A percentile compares a stretch with the other conserved stretches of the same genome.
Evolutionary conservation across 1,139 yeast genomes (phyloP).

Genomic region (Spathaspora sp.): DNA sequence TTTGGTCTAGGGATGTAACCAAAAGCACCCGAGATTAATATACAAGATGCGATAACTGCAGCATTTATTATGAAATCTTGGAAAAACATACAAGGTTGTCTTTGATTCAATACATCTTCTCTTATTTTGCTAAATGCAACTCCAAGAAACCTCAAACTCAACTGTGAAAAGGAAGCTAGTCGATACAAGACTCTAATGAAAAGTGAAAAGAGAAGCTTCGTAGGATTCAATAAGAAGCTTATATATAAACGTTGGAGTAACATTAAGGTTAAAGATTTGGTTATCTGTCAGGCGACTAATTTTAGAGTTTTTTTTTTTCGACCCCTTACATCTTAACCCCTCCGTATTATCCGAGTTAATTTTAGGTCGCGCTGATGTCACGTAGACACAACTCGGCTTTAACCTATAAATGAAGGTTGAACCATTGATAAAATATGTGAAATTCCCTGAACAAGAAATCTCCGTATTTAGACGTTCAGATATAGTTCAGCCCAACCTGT

Average conservation of each 20-base stretch:
- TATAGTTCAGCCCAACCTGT: conserved; percentile 3
- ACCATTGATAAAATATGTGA: neutral
- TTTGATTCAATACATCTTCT: conserved; percentile 10
- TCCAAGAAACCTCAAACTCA: neutral
- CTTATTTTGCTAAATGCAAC: neutral
- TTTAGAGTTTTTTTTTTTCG: neutral
- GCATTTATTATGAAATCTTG: conserved; percentile 7
- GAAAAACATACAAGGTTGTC: conserved; percentile 4
- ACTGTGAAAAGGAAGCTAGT: conserved; percentile 1
- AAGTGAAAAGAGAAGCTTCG: neutral
- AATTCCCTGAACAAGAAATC: conserved; percentile 7
- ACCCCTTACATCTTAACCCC: neutral
- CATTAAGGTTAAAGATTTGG: neutral
- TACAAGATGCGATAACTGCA: conserved; percentile 5
- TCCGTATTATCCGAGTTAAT: neutral
- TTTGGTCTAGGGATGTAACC: conserved; percentile 13
- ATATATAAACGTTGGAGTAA: neutral
- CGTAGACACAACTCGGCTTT: too few relatives aligned
- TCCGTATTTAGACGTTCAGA: conserved; percentile 8
- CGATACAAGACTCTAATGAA: conserved; percentile 3
- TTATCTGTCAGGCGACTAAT: neutral
- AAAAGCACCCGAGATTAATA: conserved; percentile 4
- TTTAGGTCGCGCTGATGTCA: neutral
- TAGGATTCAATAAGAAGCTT: neutral
- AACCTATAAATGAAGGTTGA: neutral